These are phyloP conservation scores for Lasiosphaeriaceae sp. DNA, from an alignment of 495 filamentous ascomycete genomes.

Conservation along the genomic window DNA sequence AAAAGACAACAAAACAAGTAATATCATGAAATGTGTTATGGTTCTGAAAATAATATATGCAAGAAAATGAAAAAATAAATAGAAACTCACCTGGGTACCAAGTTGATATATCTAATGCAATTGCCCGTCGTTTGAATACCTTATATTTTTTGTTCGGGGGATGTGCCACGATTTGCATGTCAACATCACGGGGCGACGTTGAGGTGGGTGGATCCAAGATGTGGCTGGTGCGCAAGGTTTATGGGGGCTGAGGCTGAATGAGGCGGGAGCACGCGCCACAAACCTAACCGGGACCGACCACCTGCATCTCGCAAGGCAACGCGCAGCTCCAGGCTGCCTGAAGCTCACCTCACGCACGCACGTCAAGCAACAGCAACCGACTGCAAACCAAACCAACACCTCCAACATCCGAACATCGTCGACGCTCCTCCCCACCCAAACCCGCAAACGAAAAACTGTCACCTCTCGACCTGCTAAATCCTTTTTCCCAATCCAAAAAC, in stretches of 20 bases:
- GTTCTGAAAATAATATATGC: no score
- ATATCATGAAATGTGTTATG: no score
- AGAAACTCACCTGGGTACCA: no score
- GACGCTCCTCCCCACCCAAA: neutral
- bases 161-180: neutral
- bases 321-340: conserved; percentile 11
- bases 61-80: no score
- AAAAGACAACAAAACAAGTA: no score
- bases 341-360: neutral
- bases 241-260: neutral
- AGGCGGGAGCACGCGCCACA: neutral
- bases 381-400: neutral
- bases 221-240: neutral
- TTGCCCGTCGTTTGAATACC: no score
- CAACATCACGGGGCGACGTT: neutral
- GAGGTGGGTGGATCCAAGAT: neutral
- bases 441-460: neutral
- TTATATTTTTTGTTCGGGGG: no score
- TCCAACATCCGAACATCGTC: neutral
- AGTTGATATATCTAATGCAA: no score
- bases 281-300: neutral
- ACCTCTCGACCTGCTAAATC: neutral
- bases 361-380: conserved; percentile 4
- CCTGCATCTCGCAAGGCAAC: neutral
- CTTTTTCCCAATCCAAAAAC: neutral